Evolutionary conservation across 306 rosid genomes (phyloP), one percentile per base, ranked within the genome.

Genomic region (Biancaea sappan): DNA sequence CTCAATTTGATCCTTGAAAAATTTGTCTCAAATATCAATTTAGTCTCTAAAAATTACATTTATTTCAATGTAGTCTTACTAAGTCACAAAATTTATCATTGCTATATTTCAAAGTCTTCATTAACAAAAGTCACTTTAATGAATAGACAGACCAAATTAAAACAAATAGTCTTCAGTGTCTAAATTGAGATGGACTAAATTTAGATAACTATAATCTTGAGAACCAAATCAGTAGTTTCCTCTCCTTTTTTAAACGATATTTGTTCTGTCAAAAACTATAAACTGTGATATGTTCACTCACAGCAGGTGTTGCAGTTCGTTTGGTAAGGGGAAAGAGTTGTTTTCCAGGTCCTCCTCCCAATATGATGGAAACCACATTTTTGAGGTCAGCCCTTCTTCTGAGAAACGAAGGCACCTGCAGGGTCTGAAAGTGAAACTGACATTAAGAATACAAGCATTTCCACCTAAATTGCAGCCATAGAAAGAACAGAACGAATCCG

Each of bases 271-370:
- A 46, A 47, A 44, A 34, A 56, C 59, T 35, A 76, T 32, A 5
- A 63, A 35, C 12, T 48, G 18, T 40, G 8, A 5, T 70, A 66
- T 66, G 31, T 69, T 80, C 32, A 77, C 88, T 74, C 65, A 84
- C 84, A 69, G 87, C 87, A 24, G 98, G 98, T 51, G 87, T 89
- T 13, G 98, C 97, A 51, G 96, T 58, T 84, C 85, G 40, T 38
- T 67, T 88, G 32, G 98, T 94, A 18, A 94, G 97, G 74, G 98
- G 98, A 84, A 91, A 89, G 5, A 94, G 92, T 21, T 88, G 90
- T 73, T 83, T 52, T 77, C 98, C 98, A 26, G 89, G 83, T 3
- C 97, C 97, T 14, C 96, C 97, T 68, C 98, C 97, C 84, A 94
- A 67, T 70, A 94, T 84, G 84, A 94, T 88, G 18, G 94, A 88